Evolutionary conservation across 2,329 filamentous ascomycete genomes (phyloP), one percentile per base, ranked within the genome.

Genomic region (Trichophaea hybrida): DNA sequence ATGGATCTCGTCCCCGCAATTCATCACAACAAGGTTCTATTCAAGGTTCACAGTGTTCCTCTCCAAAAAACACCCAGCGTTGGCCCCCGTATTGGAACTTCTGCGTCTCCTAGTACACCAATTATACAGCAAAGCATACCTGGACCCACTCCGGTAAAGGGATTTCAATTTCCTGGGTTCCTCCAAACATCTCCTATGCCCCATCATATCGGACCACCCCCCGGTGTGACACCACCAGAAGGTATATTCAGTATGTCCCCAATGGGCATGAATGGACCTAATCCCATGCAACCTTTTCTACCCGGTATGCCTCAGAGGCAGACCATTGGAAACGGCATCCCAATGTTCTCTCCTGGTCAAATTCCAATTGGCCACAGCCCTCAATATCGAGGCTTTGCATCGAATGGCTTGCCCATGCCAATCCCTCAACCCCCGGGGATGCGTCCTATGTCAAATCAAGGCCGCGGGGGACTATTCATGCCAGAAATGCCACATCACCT

Each of bases 1-100:
- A 82, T 65, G 85, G 86, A 63, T 79, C 83, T 40, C 83, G 88
- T 24, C 24, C 24, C 24, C 24, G 24, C 58, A 86, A 90, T 62
- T 74, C 81, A 51, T 93, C 88, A 6, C 88, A 94, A 64, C 88
- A 93, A 70, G 84, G 83, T 32, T 82, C 82, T 7, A 81, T 66
- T 6, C 64, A 62, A 43, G 66, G 65, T 50, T 67, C 66, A 38
- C 67, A 67, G 48, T 62, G 61, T 55, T 68, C 67, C 43, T 69
- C 67, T 32, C 67, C 67, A 12, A 66, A 68, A 68, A 46, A 83
- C 69, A 76, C 80, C 6, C 80, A 81, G 5, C 84, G 82, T 55
- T 86, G 88, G 2, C 82, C 83, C 86, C 1, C 80, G 85, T 69
- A 78, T 84, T 63, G 61, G 60, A 17, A 56, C 61, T 37, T 63